These are phyloP conservation scores for Linnemannia hyalina DNA, from an alignment of 192 early-diverging fungal genomes.

Conservation along the genomic window DNA sequence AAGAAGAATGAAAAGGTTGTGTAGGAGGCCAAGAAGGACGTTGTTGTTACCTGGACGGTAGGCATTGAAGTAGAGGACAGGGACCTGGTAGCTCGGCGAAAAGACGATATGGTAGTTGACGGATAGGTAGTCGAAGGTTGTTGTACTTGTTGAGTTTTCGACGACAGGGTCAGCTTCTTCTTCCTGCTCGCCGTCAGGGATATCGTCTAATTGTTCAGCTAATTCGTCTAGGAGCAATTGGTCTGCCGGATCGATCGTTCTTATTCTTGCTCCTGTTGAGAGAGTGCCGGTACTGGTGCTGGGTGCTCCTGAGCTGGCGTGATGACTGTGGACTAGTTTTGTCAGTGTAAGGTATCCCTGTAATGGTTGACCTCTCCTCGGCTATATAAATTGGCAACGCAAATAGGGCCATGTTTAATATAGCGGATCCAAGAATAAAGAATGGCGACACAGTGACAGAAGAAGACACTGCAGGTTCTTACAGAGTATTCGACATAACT, in stretches of 20 bases:
- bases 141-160: background rate
- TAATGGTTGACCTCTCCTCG: conserved; percentile 10
- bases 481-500: conserved; percentile 28
- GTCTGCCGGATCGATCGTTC: background rate
- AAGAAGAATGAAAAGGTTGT: too few relatives aligned
- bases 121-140: conserved; percentile 29
- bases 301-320: background rate
- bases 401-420: background rate
- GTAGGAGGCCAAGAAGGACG: too few relatives aligned
- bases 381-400: background rate
- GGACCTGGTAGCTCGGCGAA: conserved; percentile 69
- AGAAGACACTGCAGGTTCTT: background rate
- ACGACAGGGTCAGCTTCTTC: background rate
- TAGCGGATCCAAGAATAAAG: background rate
- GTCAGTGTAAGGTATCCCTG: conserved; percentile 31
- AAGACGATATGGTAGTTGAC: conserved; percentile 72
- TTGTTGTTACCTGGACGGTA: conserved; percentile 56
- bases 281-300: background rate
- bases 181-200: conserved; percentile 2
- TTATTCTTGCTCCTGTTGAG: background rate
- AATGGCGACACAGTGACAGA: background rate
- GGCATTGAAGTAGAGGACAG: conserved; percentile 72
- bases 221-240: conserved; percentile 32
- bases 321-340: conserved; percentile 1
- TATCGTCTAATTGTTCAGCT: conserved; percentile 18